phyloP scores from a whole-genome alignment of 169 alveolate species.

The Babesia divergens region DNA sequence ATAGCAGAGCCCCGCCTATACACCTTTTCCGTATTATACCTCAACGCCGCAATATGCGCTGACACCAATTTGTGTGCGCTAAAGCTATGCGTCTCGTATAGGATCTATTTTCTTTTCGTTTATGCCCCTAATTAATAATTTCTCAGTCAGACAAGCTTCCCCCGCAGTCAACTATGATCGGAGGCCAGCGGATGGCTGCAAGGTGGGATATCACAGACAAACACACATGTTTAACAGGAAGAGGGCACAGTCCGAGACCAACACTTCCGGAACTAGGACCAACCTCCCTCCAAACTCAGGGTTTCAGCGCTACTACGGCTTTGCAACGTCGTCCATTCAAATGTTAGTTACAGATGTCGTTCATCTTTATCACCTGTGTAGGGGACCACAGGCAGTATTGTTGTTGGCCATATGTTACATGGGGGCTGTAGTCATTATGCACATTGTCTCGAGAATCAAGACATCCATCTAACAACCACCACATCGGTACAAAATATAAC shows the following conservation, averaged over 20 bases:
- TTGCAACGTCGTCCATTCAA: conserved; percentile 53
- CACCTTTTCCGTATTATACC: no score
- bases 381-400: conserved; percentile 77
- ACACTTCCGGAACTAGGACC: conserved; percentile 52
- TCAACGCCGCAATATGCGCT: no score
- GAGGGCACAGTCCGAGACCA: conserved; percentile 32
- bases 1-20: no score
- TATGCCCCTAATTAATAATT: not conserved
- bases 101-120: not conserved
- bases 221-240: not conserved
- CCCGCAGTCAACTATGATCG: conserved; percentile 58
- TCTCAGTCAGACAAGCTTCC: conserved; percentile 30
- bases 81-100: no score
- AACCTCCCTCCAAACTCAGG: conserved; percentile 64
- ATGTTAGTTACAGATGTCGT: conserved; percentile 4
- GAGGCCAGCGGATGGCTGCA: conserved; percentile 61
- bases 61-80: no score
- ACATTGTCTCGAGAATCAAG: conserved; percentile 70
- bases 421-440: conserved; percentile 78
- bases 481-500: not conserved
- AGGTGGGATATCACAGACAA: not conserved
- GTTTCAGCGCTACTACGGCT: conserved; percentile 59
- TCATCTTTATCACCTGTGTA: conserved; percentile 1
- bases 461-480: not conserved
- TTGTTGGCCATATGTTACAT: conserved; percentile 68